phyloP scores from a whole-genome alignment of 23 red algal species.

The Gracilaria domingensis region DNA sequence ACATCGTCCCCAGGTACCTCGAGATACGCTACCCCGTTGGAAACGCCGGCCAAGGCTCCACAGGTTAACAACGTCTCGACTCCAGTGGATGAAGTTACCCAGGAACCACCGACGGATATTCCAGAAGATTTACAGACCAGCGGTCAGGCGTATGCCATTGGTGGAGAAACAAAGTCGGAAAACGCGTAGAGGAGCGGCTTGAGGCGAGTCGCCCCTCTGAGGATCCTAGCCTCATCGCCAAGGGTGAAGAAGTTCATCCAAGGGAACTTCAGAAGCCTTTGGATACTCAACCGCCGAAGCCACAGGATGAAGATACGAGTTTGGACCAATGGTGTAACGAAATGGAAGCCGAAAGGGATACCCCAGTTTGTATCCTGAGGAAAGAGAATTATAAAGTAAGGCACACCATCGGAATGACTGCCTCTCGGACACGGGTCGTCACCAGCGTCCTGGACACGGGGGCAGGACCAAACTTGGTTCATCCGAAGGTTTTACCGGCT shows the following conservation, averaged over 20 bases:
- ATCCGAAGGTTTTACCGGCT: neutral
- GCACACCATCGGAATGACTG: no score
- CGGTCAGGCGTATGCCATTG: neutral
- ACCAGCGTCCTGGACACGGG: neutral
- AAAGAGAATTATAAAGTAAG: neutral
- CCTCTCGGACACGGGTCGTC: neutral
- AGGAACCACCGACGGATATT: no score
- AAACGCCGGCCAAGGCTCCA: neutral
- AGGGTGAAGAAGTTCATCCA: no score
- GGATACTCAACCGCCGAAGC: neutral
- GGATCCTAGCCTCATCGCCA: neutral
- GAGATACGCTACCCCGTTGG: neutral
- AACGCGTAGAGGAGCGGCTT: neutral
- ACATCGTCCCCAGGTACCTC: neutral
- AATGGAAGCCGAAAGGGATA: constrained; percentile 3
- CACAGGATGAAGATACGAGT: neutral
- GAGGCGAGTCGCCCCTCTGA: neutral
- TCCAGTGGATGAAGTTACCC: neutral
- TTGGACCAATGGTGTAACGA: constrained; percentile 10
- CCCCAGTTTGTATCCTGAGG: neutral
- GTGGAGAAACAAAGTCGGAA: constrained; percentile 4
- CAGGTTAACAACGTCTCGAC: neutral
- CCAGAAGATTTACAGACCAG: no score
- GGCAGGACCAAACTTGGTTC: no score
- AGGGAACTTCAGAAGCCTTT: no score